Conservation (phyloP, 2,329 filamentous ascomycete species). For the Pochonia chlamydosporia region DNA sequence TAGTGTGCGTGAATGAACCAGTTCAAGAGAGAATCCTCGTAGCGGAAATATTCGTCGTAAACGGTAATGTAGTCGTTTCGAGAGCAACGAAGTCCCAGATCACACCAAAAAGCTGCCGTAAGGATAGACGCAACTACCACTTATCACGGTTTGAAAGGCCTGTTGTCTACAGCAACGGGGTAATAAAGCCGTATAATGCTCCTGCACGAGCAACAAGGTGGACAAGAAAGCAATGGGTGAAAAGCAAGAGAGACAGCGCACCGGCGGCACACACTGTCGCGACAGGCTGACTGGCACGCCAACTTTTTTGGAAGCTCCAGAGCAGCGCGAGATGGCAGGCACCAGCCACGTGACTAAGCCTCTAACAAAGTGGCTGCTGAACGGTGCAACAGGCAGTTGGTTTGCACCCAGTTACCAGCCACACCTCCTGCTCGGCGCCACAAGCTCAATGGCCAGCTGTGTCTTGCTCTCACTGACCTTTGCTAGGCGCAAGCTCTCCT, state of each 20-base stretch:
- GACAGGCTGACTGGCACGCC: slow-evolving; percentile 7
- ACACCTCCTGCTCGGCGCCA: slow-evolving; percentile 7
- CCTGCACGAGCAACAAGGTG: background rate
- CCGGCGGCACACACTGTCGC: slow-evolving; percentile 7
- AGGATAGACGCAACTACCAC: background rate
- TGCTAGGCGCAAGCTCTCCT: slow-evolving; percentile 17
- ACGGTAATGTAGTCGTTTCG: background rate
- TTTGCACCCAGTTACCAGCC: too few relatives aligned
- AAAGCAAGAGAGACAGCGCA: slow-evolving; percentile 1
- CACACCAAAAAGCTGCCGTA: background rate
- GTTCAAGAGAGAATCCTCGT: background rate
- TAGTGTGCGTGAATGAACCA: background rate
- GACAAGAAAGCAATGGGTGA: slow-evolving; percentile 5
- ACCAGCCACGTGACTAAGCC: slow-evolving; percentile 7
- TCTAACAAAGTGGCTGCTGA: too few relatives aligned
- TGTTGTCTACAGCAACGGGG: background rate
- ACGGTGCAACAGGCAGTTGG: too few relatives aligned
- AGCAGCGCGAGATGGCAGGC: slow-evolving; percentile 16
- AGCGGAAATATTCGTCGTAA: background rate
- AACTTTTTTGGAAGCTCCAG: slow-evolving; percentile 21
- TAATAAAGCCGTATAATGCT: background rate
- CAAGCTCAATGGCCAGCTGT: slow-evolving; percentile 18
- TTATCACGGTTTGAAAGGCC: background rate
- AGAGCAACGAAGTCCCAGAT: background rate
- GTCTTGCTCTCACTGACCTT: slow-evolving; percentile 11